Percentiles rank a stretch among this genome's conserved stretches.
Conservation (phyloP, 352 stramenopile species). For the Blastocystis hominis region DNA sequence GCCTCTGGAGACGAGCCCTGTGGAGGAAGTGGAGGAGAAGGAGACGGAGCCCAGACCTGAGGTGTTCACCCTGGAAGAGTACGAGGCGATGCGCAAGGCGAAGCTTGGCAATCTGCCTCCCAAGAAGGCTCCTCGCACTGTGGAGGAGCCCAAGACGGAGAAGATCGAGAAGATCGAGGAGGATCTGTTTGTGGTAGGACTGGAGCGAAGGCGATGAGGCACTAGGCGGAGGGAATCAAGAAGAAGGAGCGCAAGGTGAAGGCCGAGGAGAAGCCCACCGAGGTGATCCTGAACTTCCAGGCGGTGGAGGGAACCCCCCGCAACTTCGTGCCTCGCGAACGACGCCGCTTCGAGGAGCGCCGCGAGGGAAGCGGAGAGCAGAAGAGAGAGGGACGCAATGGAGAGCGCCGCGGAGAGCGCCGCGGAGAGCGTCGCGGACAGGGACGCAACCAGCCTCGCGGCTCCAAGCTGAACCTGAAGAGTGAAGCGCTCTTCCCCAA, state of each 20-base stretch:
- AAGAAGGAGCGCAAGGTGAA: slow-evolving; percentile 14
- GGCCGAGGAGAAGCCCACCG: neutral
- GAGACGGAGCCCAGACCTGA: neutral
- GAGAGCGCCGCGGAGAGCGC: neutral
- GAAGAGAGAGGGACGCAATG: neutral
- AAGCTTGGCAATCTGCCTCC: neutral
- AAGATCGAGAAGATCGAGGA: slow-evolving; percentile 5
- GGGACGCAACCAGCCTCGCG: neutral
- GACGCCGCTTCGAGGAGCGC: neutral
- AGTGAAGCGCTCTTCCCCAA: slow-evolving; percentile 42
- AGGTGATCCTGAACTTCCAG: slow-evolving; percentile 47
- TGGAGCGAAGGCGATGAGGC: neutral
- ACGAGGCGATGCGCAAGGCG: slow-evolving; percentile 19
- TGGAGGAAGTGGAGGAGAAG: neutral
- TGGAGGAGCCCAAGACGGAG: neutral
- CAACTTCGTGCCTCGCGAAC: neutral
- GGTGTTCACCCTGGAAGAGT: neutral
- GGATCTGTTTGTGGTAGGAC: slow-evolving; percentile 20
- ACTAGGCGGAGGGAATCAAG: slow-evolving; percentile 24
- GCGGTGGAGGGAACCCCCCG: neutral
- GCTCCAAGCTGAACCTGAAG: slow-evolving; percentile 40
- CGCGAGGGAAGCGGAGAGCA: neutral
- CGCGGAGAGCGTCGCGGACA: neutral
- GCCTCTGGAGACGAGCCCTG: neutral
- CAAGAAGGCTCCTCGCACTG: neutral